A percentile compares a stretch with the other conserved stretches of the same genome.
Evolutionary conservation across 179 eudicot genomes (phyloP).

Genomic region (Nepenthes alata): DNA sequence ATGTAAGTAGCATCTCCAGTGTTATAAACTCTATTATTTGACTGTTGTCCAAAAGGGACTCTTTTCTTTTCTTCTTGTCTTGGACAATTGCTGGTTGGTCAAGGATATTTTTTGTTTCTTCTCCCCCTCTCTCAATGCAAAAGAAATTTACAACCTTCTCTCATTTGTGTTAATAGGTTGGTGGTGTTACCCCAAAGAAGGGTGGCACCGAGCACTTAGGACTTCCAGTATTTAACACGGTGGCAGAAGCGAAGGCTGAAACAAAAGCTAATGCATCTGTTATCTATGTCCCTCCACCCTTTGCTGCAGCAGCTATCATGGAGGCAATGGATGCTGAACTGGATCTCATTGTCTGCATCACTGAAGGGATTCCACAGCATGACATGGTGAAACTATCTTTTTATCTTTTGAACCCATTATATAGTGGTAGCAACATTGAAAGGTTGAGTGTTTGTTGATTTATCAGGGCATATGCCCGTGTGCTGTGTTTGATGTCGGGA

Average conservation of each 20-base stretch:
- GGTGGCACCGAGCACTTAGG: constrained; percentile 98
- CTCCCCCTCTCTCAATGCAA: too few relatives aligned
- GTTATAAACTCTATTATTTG: too few relatives aligned
- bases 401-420: background rate
- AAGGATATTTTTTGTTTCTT: background rate
- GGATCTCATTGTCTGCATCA: constrained; percentile 90
- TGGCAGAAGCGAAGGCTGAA: constrained; percentile 93
- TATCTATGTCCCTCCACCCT: constrained; percentile 93
- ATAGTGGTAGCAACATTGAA: background rate
- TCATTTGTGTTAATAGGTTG: constrained; percentile 45
- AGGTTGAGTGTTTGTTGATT: too few relatives aligned
- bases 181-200: constrained; percentile 94
- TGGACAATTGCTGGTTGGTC: background rate
- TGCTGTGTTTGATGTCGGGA: too few relatives aligned
- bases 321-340: constrained; percentile 92
- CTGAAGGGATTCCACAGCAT: constrained; percentile 89
- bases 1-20: too few relatives aligned
- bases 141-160: too few relatives aligned
- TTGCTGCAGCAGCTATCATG: constrained; percentile 96
- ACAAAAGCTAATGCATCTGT: constrained; percentile 97
- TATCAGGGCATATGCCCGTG: too few relatives aligned
- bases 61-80: too few relatives aligned
- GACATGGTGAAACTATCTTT: constrained; percentile 46
- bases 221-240: constrained; percentile 88
- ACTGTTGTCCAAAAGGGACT: too few relatives aligned